Conservation (phyloP, 2,329 filamentous ascomycete species). For the Gnomoniopsis sp. region DNA sequence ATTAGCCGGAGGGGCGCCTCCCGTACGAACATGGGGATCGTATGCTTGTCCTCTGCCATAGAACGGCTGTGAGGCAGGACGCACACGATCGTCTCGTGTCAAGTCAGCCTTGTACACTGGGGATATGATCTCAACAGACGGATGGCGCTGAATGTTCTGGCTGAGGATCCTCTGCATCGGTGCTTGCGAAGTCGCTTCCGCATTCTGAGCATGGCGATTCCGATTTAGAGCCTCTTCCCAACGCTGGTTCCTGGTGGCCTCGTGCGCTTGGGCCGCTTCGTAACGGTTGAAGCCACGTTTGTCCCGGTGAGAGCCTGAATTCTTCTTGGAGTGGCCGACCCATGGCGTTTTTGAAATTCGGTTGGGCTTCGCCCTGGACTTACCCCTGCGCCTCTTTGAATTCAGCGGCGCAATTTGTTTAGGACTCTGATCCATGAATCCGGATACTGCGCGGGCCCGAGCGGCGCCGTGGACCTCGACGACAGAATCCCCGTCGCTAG, state of each 20-base stretch:
- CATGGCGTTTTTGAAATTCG: too few species aligned
- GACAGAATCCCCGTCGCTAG: conserved; percentile 29
- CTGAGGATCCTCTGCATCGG: conserved; percentile 17
- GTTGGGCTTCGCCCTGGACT: neutral
- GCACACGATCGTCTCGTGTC: conserved; percentile 11
- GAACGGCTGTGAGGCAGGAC: conserved; percentile 17
- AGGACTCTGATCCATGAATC: neutral
- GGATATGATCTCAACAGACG: conserved; percentile 10
- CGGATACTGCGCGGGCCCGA: neutral
- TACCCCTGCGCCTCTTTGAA: neutral
- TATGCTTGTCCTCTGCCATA: neutral
- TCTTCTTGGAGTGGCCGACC: too few species aligned
- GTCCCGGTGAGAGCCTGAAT: too few species aligned
- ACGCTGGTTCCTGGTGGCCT: too few species aligned
- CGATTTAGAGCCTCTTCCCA: conserved; percentile 23
- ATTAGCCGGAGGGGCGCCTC: conserved; percentile 5
- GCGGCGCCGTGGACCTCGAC: neutral
- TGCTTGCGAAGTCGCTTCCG: neutral
- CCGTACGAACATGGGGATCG: neutral
- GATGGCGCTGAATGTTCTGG: conserved; percentile 16
- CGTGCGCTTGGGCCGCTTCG: too few species aligned
- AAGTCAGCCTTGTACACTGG: conserved; percentile 11
- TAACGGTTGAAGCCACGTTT: too few species aligned
- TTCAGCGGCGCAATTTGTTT: neutral
- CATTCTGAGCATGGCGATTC: conserved; percentile 23